Conservation (phyloP, 306 rosid species). For the Ammopiptanthus mongolicus region DNA sequence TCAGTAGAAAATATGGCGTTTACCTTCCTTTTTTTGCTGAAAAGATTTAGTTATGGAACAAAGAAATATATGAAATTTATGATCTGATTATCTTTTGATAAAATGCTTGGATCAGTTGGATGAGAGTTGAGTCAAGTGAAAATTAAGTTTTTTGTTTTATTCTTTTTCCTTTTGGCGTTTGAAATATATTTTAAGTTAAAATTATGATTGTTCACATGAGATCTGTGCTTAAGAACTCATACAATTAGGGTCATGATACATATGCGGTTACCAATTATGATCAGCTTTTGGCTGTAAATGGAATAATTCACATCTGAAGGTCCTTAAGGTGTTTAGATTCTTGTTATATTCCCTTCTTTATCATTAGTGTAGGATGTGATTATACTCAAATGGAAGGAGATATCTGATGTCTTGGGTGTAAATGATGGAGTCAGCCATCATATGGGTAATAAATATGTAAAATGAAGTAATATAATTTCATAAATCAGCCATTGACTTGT, state of each 20-base stretch:
- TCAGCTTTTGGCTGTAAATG: background rate
- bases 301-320: background rate
- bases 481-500: background rate
- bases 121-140: background rate
- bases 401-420: background rate
- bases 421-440: background rate
- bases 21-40: background rate
- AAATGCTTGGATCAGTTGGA: background rate
- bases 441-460: background rate
- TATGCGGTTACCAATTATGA: background rate
- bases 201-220: background rate
- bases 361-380: background rate
- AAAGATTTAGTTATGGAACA: background rate
- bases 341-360: background rate
- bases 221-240: background rate
- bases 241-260: background rate
- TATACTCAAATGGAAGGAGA: background rate
- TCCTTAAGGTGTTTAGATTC: background rate
- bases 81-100: background rate
- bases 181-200: background rate
- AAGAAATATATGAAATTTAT: background rate
- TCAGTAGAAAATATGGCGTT: background rate
- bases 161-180: background rate
- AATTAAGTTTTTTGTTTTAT: background rate
- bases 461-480: background rate